Evolutionary conservation across 73 alveolate species (phyloP).

Genomic region (Tetrahymena elliotti): DNA sequence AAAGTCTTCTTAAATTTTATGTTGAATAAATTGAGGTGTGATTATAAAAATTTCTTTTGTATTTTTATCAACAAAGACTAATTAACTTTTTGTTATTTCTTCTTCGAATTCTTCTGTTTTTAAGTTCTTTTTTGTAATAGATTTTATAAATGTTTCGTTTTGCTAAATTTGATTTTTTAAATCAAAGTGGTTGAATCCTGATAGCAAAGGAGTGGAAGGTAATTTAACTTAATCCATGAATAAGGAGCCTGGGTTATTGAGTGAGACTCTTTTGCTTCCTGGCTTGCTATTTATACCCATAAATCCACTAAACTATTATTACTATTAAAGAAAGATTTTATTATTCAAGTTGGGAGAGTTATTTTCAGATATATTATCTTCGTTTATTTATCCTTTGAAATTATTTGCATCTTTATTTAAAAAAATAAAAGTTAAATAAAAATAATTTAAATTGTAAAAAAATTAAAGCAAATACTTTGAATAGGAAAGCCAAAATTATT

Average conservation of each 20-base stretch:
- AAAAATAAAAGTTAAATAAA: not conserved
- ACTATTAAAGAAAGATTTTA: not conserved
- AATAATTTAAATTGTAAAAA: not conserved
- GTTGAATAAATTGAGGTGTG: not conserved
- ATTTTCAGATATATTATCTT: not conserved
- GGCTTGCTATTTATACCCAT: not conserved
- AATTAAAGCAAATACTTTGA: not conserved
- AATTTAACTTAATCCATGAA: not conserved
- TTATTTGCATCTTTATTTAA: not conserved
- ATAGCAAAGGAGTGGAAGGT: not conserved
- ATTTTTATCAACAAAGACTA: not conserved
- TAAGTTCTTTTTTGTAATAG: not conserved
- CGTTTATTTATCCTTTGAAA: not conserved
- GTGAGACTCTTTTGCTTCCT: not conserved
- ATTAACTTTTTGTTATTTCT: not conserved
- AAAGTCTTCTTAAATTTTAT: not conserved
- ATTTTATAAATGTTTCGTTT: not conserved
- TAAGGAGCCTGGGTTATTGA: not conserved
- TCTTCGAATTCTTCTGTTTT: not conserved
- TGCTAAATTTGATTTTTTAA: not conserved
- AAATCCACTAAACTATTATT: not conserved
- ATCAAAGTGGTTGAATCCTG: not conserved
- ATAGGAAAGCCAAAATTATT: not conserved
- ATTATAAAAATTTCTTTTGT: not conserved
- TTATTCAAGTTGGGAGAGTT: not conserved